phyloP scores from a whole-genome alignment of 2,329 filamentous ascomycete genomes.

The Ceratocystis harringtonii region DNA sequence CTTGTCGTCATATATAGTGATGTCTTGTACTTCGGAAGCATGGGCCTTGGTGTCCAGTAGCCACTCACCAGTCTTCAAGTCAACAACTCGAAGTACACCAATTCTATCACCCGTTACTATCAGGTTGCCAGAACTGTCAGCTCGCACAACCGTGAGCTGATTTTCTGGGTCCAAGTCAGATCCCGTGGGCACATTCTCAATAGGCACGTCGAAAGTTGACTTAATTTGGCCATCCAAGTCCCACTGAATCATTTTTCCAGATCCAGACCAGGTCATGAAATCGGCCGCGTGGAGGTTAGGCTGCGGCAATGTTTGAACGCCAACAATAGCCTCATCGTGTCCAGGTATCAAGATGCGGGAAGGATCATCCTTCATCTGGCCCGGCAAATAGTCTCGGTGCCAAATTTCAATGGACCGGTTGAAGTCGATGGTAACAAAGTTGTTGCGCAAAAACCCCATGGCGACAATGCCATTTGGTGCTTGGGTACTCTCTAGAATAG shows the following conservation, averaged over 20 bases:
- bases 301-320: conserved; percentile 50
- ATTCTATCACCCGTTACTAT: conserved; percentile 76
- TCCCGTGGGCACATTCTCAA: conserved; percentile 46
- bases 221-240: conserved; percentile 54
- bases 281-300: conserved; percentile 46
- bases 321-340: conserved; percentile 51
- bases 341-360: conserved; percentile 44
- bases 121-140: conserved; percentile 45
- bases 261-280: conserved; percentile 81
- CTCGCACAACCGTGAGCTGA: conserved; percentile 43
- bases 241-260: conserved; percentile 75
- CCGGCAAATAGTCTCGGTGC: conserved; percentile 32
- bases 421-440: conserved; percentile 60
- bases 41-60: conserved; percentile 71
- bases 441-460: conserved; percentile 51
- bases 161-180: conserved; percentile 40
- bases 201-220: conserved; percentile 46
- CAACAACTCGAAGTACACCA: conserved; percentile 62
- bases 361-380: conserved; percentile 25
- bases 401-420: conserved; percentile 60
- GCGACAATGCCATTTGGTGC: conserved; percentile 40
- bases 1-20: conserved; percentile 51
- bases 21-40: conserved; percentile 66
- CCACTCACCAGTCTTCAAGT: conserved; percentile 45
- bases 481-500: conserved; percentile 27